phyloP scores from a whole-genome alignment of 2,329 filamentous ascomycete species.

The Sphaceloma murrayae region DNA sequence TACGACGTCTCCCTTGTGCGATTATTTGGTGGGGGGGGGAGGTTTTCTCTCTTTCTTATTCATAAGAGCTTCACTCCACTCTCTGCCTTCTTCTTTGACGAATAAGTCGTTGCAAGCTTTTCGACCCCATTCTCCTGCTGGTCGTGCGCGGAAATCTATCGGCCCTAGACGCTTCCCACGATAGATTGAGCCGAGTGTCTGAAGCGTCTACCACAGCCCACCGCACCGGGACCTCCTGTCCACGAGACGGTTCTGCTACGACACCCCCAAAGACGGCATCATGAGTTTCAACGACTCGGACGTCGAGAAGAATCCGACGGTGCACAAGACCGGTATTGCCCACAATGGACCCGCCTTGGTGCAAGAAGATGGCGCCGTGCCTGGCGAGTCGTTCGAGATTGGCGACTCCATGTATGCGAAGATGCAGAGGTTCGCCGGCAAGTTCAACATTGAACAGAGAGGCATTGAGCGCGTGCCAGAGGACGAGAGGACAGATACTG shows the following conservation, averaged over 20 bases:
- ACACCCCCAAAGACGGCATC: neutral
- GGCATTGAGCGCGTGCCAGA: conserved; percentile 67
- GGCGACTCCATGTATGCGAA: conserved; percentile 49
- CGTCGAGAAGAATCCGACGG: conserved; percentile 9
- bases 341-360: conserved; percentile 18
- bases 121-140: too few relatives aligned
- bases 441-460: conserved; percentile 60
- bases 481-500: conserved; percentile 56
- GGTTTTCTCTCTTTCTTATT: neutral
- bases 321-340: conserved; percentile 22
- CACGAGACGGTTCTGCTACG: too few relatives aligned
- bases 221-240: neutral
- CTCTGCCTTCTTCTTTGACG: neutral
- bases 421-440: conserved; percentile 53
- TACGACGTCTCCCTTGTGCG: neutral
- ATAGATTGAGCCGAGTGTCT: neutral
- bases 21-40: too few relatives aligned
- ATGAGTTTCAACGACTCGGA: conserved; percentile 12
- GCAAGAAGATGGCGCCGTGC: conserved; percentile 41
- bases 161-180: conserved; percentile 16
- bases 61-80: too few relatives aligned
- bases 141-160: too few relatives aligned
- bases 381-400: conserved; percentile 49
- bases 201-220: neutral
- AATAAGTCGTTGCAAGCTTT: too few relatives aligned